Conservation (phyloP, 305 asterid species). For the Coffea humblotiana region DNA sequence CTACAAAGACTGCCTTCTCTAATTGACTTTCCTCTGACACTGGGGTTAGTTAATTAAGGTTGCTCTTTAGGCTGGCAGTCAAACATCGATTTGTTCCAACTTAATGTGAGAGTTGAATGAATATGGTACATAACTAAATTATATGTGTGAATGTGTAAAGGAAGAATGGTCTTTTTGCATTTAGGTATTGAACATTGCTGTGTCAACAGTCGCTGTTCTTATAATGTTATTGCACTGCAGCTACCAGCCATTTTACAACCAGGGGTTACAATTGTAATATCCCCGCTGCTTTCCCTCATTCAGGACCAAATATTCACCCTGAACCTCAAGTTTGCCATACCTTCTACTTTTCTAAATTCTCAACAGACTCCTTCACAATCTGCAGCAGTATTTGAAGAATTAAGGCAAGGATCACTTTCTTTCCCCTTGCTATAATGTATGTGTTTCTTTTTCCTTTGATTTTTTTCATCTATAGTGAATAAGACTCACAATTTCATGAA, state of each 20-base stretch:
- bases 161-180: too few species aligned
- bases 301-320: conserved; percentile 95
- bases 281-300: conserved; percentile 96
- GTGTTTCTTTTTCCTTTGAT: background rate
- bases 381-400: conserved; percentile 76
- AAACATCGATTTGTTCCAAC: background rate
- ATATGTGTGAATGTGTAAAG: background rate
- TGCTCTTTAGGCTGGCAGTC: background rate
- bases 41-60: background rate
- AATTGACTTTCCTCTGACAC: background rate
- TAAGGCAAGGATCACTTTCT: conserved; percentile 54
- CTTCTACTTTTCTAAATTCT: conserved; percentile 94
- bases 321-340: conserved; percentile 83
- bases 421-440: conserved; percentile 9
- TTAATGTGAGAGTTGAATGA: background rate
- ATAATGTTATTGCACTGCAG: conserved; percentile 42
- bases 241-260: conserved; percentile 81
- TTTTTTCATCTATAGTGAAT: background rate
- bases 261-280: conserved; percentile 85
- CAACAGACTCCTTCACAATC: conserved; percentile 82
- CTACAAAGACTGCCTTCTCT: background rate
- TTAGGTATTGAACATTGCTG: conserved; percentile 12
- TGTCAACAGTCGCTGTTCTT: background rate
- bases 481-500: background rate
- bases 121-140: background rate